A percentile compares a stretch with the other conserved stretches of the same genome.
Conservation (phyloP, 495 filamentous ascomycete species). For the Penicillium bialowiezense region DNA sequence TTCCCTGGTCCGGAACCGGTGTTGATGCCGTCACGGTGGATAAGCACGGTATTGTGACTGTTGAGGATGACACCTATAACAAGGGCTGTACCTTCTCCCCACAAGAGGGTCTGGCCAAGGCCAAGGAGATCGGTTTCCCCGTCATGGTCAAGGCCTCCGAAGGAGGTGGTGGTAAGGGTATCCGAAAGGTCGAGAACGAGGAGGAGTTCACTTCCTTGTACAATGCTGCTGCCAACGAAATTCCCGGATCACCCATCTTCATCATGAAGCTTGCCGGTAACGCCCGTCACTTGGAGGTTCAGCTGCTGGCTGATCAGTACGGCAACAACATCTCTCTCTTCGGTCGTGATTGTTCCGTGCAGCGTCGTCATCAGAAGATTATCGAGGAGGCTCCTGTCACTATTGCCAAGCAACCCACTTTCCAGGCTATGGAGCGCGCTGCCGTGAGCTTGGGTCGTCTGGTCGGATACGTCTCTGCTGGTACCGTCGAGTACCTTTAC, state of each 20-base stretch:
- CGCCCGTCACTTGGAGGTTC: constrained; percentile 94
- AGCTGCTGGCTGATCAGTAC: constrained; percentile 96
- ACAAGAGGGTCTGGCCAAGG: constrained; percentile 84
- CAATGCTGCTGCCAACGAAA: constrained; percentile 93
- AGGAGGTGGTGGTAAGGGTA: constrained; percentile 99
- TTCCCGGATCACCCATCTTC: constrained; percentile 99
- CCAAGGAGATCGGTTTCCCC: constrained; percentile 90
- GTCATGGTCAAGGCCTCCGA: constrained; percentile 99
- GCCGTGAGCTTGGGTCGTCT: constrained; percentile 90
- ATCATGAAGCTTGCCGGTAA: constrained; percentile 99
- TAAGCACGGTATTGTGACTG: constrained; percentile 83
- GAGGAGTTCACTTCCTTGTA: constrained; percentile 82
- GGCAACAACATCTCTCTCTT: constrained; percentile 99
- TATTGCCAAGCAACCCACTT: constrained; percentile 83
- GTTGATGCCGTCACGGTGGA: constrained; percentile 80
- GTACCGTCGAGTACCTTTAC: constrained; percentile 99
- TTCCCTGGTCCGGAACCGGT: constrained; percentile 95
- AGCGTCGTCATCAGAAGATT: constrained; percentile 98
- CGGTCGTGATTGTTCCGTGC: constrained; percentile 97
- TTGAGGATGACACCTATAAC: constrained; percentile 79
- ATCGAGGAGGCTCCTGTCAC: constrained; percentile 99
- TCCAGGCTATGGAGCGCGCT: constrained; percentile 94
- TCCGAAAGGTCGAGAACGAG: constrained; percentile 88
- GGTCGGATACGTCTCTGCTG: constrained; percentile 97
- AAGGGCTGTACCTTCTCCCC: constrained; percentile 87